These are phyloP conservation scores for Neurospora sp. DNA, from an alignment of 495 filamentous ascomycete species.

Conservation along the genomic window DNA sequence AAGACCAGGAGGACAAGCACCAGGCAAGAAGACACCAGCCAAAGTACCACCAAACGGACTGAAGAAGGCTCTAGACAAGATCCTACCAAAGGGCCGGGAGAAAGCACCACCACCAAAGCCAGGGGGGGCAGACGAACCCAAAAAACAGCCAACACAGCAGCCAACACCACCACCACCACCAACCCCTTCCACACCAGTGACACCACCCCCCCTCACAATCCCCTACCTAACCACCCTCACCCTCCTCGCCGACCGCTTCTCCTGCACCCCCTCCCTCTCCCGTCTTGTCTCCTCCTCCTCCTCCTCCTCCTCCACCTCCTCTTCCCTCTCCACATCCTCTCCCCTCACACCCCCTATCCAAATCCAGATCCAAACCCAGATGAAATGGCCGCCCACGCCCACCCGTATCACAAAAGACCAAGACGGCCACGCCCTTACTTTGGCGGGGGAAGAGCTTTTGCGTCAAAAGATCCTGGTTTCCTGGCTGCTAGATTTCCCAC, in stretches of 20 bases:
- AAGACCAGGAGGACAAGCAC: neutral
- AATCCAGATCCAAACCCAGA: constrained; percentile 13
- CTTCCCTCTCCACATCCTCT: neutral
- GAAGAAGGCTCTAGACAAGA: neutral
- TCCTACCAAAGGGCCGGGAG: neutral
- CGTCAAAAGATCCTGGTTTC: constrained; percentile 56
- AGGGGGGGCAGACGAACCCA: neutral
- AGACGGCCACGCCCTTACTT: constrained; percentile 18
- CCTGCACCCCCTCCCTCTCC: constrained; percentile 37
- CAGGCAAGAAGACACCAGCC: neutral
- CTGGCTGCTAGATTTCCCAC: constrained; percentile 44
- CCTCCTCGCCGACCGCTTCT: constrained; percentile 58
- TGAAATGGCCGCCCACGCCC: constrained; percentile 36
- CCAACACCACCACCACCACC: neutral
- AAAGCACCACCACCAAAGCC: neutral
- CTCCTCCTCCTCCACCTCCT: neutral
- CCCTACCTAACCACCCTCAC: constrained; percentile 50
- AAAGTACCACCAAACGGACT: neutral
- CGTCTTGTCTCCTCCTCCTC: constrained; percentile 23
- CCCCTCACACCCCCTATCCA: neutral
- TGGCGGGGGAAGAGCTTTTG: constrained; percentile 39
- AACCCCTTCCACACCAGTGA: too few relatives aligned
- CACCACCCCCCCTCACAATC: constrained; percentile 26
- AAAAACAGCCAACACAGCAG: neutral
- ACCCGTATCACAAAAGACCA: constrained; percentile 30